phyloP scores from a whole-genome alignment of 352 stramenopile species.

The Globisporangium viniferum region DNA sequence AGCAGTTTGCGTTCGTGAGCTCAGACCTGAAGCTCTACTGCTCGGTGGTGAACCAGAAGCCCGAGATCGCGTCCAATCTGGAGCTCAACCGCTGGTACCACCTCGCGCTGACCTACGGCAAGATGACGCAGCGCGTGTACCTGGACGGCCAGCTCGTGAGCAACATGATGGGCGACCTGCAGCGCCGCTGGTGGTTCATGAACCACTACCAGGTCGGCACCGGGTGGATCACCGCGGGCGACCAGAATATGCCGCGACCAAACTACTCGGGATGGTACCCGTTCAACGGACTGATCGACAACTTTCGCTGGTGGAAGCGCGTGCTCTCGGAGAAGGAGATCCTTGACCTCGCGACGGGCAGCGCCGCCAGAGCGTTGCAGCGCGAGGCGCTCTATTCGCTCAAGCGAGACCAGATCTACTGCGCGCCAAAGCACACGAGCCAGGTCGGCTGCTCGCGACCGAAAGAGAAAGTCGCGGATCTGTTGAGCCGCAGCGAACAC shows the following conservation, averaged over 20 bases:
- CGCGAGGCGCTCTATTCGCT: neutral
- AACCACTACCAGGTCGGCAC: conserved; percentile 40
- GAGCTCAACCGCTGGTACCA: conserved; percentile 39
- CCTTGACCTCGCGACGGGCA: neutral
- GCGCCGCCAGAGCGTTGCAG: neutral
- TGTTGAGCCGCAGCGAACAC: neutral
- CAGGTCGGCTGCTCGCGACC: neutral
- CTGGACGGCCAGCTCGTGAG: conserved; percentile 30
- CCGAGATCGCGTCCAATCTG: conserved; percentile 21
- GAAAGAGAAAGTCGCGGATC: neutral
- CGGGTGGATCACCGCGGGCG: conserved; percentile 31
- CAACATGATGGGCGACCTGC: conserved; percentile 17
- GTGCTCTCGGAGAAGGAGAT: neutral
- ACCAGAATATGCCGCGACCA: conserved; percentile 21
- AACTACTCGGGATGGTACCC: conserved; percentile 40
- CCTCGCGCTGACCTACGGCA: conserved; percentile 41
- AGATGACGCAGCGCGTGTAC: conserved; percentile 33
- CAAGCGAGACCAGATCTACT: neutral
- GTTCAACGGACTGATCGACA: conserved; percentile 38
- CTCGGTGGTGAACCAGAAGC: conserved; percentile 38
- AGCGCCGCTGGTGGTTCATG: conserved; percentile 34
- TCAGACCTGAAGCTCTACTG: conserved; percentile 38
- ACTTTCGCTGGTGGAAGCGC: conserved; percentile 24
- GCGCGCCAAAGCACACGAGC: neutral
- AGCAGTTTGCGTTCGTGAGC: conserved; percentile 41